Base-by-base conservation (phyloP, 495 filamentous ascomycete genomes). In the Lindgomyces ingoldianus region DNA sequence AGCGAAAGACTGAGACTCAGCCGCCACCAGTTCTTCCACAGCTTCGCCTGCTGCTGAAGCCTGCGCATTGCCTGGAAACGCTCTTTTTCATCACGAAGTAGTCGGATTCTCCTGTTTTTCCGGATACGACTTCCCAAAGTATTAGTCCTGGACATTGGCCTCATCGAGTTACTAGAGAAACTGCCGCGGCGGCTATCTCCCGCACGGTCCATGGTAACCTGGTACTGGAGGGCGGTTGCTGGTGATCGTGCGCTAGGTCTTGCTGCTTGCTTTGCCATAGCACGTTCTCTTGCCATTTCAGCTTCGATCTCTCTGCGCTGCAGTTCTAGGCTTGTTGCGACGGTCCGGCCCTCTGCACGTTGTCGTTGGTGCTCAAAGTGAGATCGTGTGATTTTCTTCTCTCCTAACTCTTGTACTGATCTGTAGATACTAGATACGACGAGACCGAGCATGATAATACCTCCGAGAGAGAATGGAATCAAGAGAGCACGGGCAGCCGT, bases 371-470 rank as follows among this genome's bases (percentile, higher is more conserved):
- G 80, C 41, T 87, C 80, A 24, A 87, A 78, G 67, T 89, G 88
- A 29, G 77, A 80, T 68, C 80, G 81, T 50, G 91, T 77, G 33
- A 92, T 78, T 30, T 90, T 88, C 58, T 85, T 84, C 47, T 84
- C 79, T 14, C 84, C 81, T 33, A 91, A 74, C 53, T 89, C 85
- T 39, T 70, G 61, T 0, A 82, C 83, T 54, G 89, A 90, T 26
- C 79, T 73, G 27, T 63, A 60, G 67, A 78, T 75, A 46, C 65
- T 71, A 19, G 70, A 74, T 26, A 78, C 69, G 25, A 77, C 72
- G 4, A 78, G 68, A 72, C 75, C 76, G 18, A 78, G 71, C 70
- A 77, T 76, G 45, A 78, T 75, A 63, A 77, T 75, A 26, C 76
- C 76, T 16, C 74, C 76, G 18, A 78, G 60, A 14, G 76, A 72